phyloP scores from a whole-genome alignment of 75 land plant genomes.

The Cupressus sempervirens region DNA sequence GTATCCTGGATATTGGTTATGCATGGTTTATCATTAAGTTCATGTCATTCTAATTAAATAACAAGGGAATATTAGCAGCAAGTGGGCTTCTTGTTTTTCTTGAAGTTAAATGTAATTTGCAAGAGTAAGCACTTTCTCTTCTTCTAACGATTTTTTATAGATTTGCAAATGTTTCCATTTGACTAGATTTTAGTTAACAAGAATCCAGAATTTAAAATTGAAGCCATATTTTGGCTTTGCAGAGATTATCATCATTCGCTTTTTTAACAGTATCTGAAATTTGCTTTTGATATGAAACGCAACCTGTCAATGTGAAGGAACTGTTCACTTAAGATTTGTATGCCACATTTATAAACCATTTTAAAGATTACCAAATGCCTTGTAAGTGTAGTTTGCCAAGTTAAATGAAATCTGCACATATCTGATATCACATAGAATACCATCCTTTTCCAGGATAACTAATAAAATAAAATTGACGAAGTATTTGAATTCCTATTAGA shows the following conservation, averaged over 20 bases:
- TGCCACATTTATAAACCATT: background rate
- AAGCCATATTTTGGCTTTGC: background rate
- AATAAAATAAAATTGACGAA: background rate
- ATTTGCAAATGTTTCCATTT: background rate
- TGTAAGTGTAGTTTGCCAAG: background rate
- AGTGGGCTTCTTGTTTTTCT: background rate
- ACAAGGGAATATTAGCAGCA: background rate
- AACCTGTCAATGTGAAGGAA: background rate
- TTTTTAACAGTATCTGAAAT: background rate
- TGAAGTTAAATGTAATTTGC: background rate
- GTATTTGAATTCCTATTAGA: background rate
- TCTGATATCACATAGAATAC: background rate
- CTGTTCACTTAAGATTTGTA: background rate
- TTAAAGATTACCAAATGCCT: background rate
- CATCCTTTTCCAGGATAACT: background rate
- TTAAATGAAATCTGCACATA: background rate
- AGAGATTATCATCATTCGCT: background rate
- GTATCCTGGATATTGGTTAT: background rate
- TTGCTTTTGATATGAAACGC: background rate
- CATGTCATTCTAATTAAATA: background rate
- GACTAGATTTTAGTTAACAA: background rate
- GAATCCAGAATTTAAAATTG: background rate
- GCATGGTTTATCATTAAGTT: background rate
- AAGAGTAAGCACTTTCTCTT: background rate
- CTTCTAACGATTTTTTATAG: background rate